Percentiles rank a stretch among this genome's conserved stretches.
Conservation (phyloP, 2,329 filamentous ascomycete genomes). For the Chaetomium strumarium region DNA sequence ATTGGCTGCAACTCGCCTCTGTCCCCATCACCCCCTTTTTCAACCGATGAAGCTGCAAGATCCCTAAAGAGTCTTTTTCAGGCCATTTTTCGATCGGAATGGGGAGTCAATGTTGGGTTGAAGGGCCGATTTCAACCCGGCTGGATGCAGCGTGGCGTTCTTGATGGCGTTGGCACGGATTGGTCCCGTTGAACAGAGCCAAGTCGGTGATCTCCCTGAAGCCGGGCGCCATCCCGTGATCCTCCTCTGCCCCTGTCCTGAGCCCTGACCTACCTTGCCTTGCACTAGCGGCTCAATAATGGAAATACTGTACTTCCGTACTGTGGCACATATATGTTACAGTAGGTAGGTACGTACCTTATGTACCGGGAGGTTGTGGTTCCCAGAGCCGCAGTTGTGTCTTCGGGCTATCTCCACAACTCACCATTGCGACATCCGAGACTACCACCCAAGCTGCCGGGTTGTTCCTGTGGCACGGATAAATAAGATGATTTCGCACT, state of each 20-base stretch:
- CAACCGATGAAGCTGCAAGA: conserved; percentile 1
- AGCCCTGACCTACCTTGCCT: too few relatives aligned
- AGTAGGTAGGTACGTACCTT: too few relatives aligned
- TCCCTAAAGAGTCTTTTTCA: not conserved
- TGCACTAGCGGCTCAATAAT: conserved; percentile 1
- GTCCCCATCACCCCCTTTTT: not conserved
- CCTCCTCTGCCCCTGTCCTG: not conserved
- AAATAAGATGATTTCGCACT: not conserved
- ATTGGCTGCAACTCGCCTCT: not conserved
- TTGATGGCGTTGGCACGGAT: conserved; percentile 12
- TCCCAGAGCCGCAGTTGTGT: conserved; percentile 11
- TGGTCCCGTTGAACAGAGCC: conserved; percentile 13
- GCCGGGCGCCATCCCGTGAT: conserved; percentile 14
- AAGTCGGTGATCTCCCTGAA: conserved; percentile 5
- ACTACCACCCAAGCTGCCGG: conserved; percentile 6
- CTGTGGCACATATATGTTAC: too few relatives aligned
- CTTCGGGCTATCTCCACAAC: not conserved
- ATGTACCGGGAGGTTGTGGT: conserved; percentile 1
- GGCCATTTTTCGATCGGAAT: too few relatives aligned
- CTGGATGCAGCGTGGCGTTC: conserved; percentile 19
- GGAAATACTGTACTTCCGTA: not conserved
- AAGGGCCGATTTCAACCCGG: conserved; percentile 24
- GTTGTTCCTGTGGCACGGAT: not conserved
- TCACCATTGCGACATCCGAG: not conserved
- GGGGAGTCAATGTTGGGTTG: not conserved